Percentiles rank a stretch among this genome's conserved stretches.
phyloP scores from a whole-genome alignment of 1,284 basidiomycete species.

The Lentinula novae-zelandiae region DNA sequence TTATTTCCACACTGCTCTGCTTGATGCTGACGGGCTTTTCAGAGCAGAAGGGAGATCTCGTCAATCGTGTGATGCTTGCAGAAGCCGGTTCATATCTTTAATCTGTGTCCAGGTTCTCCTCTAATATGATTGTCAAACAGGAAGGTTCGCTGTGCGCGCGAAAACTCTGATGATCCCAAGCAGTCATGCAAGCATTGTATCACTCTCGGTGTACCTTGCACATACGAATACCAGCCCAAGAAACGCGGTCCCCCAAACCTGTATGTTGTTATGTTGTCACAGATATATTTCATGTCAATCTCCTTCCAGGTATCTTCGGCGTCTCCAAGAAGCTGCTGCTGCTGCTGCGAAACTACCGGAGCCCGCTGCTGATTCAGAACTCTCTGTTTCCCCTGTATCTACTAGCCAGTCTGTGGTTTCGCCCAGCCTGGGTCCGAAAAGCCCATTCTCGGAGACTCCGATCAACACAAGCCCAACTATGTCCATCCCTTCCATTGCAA shows the following conservation, averaged over 20 bases:
- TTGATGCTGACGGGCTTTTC: constrained; percentile 4
- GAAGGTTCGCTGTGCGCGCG: constrained; percentile 77
- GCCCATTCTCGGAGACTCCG: constrained; percentile 50
- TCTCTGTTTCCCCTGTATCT: constrained; percentile 46
- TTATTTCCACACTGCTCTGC: constrained; percentile 15
- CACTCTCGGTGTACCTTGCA: constrained; percentile 78
- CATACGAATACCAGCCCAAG: constrained; percentile 89
- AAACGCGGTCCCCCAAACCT: constrained; percentile 87
- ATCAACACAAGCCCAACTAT: constrained; percentile 39
- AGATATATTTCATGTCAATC: constrained; percentile 3
- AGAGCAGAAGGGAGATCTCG: neutral
- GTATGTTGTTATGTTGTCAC: constrained; percentile 40
- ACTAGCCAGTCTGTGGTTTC: constrained; percentile 43
- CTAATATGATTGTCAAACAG: constrained; percentile 39
- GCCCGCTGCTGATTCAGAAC: constrained; percentile 34
- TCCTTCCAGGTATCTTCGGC: constrained; percentile 60
- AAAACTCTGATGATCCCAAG: constrained; percentile 71
- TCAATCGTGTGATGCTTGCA: constrained; percentile 69
- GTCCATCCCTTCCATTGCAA: constrained; percentile 36
- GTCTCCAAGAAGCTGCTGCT: constrained; percentile 73
- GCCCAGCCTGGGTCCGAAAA: constrained; percentile 39
- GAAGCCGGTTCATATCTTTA: neutral
- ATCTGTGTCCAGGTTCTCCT: neutral
- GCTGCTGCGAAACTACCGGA: constrained; percentile 41
- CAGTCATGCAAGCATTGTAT: constrained; percentile 81